Evolutionary conservation across 805 yeast species (phyloP).

Genomic region (Candida morakotiae): DNA sequence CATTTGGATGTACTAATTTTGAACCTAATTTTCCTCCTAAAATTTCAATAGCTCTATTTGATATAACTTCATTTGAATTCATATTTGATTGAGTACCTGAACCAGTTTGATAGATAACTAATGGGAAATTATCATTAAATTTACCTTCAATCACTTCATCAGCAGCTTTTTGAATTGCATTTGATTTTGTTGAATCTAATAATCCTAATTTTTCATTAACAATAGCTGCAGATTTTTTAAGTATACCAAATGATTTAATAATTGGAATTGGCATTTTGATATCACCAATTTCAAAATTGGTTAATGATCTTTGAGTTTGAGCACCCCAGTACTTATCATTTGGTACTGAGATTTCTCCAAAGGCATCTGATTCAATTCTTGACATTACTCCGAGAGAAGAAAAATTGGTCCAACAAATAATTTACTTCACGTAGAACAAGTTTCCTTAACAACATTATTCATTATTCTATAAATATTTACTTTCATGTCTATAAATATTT

Average conservation of each 20-base stretch:
- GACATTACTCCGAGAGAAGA: constrained; percentile 1
- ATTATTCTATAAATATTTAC: too few species aligned
- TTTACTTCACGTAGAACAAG: too few species aligned
- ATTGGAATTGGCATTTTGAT: constrained; percentile 34
- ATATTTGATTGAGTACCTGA: constrained; percentile 39
- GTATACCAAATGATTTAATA: constrained; percentile 31
- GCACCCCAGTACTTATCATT: constrained; percentile 36
- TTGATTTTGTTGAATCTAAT: constrained; percentile 28
- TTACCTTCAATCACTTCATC: constrained; percentile 36
- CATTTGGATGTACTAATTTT: constrained; percentile 37
- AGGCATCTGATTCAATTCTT: constrained; percentile 34
- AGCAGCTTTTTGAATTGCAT: constrained; percentile 34
- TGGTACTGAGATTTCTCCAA: constrained; percentile 34
- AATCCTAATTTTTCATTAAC: constrained; percentile 31
- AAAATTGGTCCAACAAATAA: too few species aligned
- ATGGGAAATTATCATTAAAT: constrained; percentile 36
- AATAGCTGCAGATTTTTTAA: constrained; percentile 36
- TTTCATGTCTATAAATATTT: constrained; percentile 12
- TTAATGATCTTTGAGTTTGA: constrained; percentile 35
- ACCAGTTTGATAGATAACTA: constrained; percentile 38
- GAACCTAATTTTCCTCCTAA: constrained; percentile 35
- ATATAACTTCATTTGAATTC: constrained; percentile 39
- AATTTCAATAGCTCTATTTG: constrained; percentile 36
- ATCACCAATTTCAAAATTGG: constrained; percentile 35
- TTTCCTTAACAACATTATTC: too few species aligned